A percentile compares a stretch with the other conserved stretches of the same genome.
These are phyloP conservation scores for Postia placenta DNA, from an alignment of 768 basidiomycete genomes.

Conservation along the genomic window DNA sequence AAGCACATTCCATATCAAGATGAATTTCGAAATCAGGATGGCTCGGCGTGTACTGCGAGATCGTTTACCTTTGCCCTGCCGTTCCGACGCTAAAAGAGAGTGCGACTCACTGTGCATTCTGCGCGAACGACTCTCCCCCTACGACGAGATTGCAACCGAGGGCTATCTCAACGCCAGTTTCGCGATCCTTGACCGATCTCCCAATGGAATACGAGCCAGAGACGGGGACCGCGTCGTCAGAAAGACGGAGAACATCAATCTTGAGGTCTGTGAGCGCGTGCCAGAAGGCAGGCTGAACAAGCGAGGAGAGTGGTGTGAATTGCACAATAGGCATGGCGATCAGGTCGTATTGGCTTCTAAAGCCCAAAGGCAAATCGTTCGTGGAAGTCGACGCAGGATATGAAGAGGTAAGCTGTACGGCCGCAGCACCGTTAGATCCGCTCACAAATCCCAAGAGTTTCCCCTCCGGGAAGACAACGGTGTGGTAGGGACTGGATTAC, in stretches of 20 bases:
- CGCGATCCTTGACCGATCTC: slow-evolving; percentile 66
- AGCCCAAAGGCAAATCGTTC: too few relatives aligned
- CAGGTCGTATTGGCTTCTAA: neutral
- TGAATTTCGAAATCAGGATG: too few relatives aligned
- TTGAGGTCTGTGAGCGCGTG: slow-evolving; percentile 84
- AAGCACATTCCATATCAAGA: too few relatives aligned
- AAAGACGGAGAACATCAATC: slow-evolving; percentile 83
- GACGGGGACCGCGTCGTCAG: slow-evolving; percentile 62
- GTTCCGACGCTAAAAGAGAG: neutral
- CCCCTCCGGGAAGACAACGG: too few relatives aligned
- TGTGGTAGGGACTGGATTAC: too few relatives aligned
- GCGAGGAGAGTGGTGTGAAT: slow-evolving; percentile 83
- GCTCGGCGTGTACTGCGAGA: too few relatives aligned
- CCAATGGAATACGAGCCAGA: slow-evolving; percentile 67
- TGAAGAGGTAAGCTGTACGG: too few relatives aligned
- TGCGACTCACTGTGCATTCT: slow-evolving; percentile 37
- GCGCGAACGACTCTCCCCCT: slow-evolving; percentile 58
- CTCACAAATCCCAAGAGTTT: too few relatives aligned
- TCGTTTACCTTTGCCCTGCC: neutral
- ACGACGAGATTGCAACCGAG: slow-evolving; percentile 64
- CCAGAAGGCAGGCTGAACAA: slow-evolving; percentile 91
- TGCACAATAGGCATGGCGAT: slow-evolving; percentile 41
- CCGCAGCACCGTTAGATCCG: too few relatives aligned
- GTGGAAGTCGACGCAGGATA: too few relatives aligned
- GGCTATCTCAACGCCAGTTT: slow-evolving; percentile 67